Base-by-base conservation (phyloP, 2,329 filamentous ascomycete species). In the Cladosporium cucumerinum region DNA sequence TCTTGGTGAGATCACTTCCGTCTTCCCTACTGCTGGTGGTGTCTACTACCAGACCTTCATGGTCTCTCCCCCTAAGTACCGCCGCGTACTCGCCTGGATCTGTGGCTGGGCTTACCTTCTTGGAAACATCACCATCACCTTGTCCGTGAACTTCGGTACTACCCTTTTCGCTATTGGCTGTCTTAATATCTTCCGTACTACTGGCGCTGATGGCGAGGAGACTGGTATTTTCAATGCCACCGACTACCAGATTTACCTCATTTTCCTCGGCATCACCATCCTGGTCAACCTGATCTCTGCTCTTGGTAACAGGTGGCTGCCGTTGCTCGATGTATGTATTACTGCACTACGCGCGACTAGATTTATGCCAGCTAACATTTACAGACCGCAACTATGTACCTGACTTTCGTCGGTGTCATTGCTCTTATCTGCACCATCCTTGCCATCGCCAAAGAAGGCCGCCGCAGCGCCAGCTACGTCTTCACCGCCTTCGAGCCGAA, bases 21-120 rank as follows among this genome's bases (percentile, higher is more conserved):
- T 71, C 39, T 72, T 70, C 61, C 89, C 89, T 21, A 90, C 68
- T 18, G 69, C 70, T 34, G 89, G 89, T 72, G 89, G 89, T 74
- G 89, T 92, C 62, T 92, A 93, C 79, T 92, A 91, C 76, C 89
- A 91, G 79, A 88, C 89, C 6, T 92, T 89, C 73, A 91, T 91
- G 86, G 84, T 93, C 16, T 84, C 89, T 0, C 82, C 87, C 21
- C 75, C 82, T 28, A 77, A 76, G 18, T 89, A 85, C 78, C 86
- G 89, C 61, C 85, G 83, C 49, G 78, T 89, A 18, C 82, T 88
- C 18, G 87, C 87, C 34, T 92, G 88, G 86, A 85, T 90, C 58
- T 89, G 87, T 69, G 89, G 89, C 66, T 93, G 89, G 89, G 81
- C 89, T 25, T 93, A 90, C 74, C 85, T 91, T 21, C 87, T 92